Base-by-base conservation (phyloP, 2,329 filamentous ascomycete species). In the Colletotrichum sp. region DNA sequence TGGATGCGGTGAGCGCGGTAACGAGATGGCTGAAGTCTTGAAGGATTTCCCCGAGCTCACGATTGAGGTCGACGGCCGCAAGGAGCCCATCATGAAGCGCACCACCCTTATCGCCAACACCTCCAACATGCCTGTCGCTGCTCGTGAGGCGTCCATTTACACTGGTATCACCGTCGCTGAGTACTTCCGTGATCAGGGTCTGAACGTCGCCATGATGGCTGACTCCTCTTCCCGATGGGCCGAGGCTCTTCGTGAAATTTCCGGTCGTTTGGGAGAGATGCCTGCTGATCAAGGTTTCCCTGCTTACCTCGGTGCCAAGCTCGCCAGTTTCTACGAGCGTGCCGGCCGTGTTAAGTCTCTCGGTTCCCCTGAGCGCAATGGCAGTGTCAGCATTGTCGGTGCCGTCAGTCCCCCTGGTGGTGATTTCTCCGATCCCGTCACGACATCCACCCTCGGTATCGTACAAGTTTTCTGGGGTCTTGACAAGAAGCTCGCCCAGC, bases 381-480 rank as follows among this genome's bases (percentile, higher is more conserved):
- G 97, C 78, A 98, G 95, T 90, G 95, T 99, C 87, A 98, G 95
- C 84, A 98, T 99, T 81, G 97, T 99, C 81, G 97, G 96, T 82
- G 97, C 97, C 76, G 97, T 99, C 86, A 98, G 95, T 80, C 97
- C 97, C 68, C 97, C 97, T 14, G 97, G 96, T 89, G 97, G 97
- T 92, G 97, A 99, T 89, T 99, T 98, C 90, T 98, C 97, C 61
- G 97, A 99, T 87, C 97, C 97, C 24, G 97, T 99, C 82, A 99
- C 97, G 16, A 95, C 92, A 76, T 94, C 95, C 79, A 99, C 97
- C 24, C 93, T 99, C 63, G 92, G 94, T 91, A 99, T 99, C 83
- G 97, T 99, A 82, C 97, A 99, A 85, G 97, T 99, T 80, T 99
- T 99, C 89, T 99, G 97, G 97, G 97, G 97, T 90, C 91, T 98